Conservation (phyloP, 371 early-diverging fungal species). For the Actinomucor elegans region DNA sequence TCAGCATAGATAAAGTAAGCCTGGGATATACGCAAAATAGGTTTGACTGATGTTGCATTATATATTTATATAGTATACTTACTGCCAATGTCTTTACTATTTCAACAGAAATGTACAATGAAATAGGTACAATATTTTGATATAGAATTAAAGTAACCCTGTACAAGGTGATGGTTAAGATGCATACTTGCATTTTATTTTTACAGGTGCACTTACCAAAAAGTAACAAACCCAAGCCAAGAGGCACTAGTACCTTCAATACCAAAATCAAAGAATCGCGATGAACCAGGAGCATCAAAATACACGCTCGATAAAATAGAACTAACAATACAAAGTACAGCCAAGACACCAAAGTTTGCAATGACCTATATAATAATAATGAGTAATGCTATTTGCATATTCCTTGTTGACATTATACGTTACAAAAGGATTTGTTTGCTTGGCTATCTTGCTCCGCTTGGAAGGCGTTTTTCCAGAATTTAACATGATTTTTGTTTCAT, state of each 20-base stretch:
- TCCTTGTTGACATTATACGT: too few relatives aligned
- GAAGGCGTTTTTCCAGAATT: slow-evolving; percentile 90
- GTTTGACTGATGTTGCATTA: neutral
- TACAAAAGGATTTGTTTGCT: slow-evolving; percentile 91
- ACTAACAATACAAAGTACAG: slow-evolving; percentile 61
- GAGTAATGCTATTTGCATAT: too few relatives aligned
- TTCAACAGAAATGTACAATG: slow-evolving; percentile 95
- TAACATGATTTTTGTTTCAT: slow-evolving; percentile 87
- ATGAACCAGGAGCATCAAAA: slow-evolving; percentile 38
- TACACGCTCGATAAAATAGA: slow-evolving; percentile 65
- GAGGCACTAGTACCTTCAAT: slow-evolving; percentile 31
- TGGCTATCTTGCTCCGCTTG: slow-evolving; percentile 93
- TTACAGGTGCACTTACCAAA: slow-evolving; percentile 29
- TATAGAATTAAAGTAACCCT: slow-evolving; percentile 51
- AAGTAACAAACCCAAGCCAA: slow-evolving; percentile 47
- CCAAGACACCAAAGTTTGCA: slow-evolving; percentile 45
- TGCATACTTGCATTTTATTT: neutral
- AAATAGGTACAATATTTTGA: slow-evolving; percentile 77
- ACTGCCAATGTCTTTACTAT: slow-evolving; percentile 72
- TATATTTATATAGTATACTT: slow-evolving; percentile 10
- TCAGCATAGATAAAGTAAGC: slow-evolving; percentile 83
- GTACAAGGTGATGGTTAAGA: too few relatives aligned
- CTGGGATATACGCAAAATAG: slow-evolving; percentile 7
- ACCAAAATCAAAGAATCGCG: slow-evolving; percentile 32
- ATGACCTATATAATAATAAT: slow-evolving; percentile 41